Base-by-base conservation (phyloP, 495 filamentous ascomycete species). In the Aspergillus coremiiformis region DNA sequence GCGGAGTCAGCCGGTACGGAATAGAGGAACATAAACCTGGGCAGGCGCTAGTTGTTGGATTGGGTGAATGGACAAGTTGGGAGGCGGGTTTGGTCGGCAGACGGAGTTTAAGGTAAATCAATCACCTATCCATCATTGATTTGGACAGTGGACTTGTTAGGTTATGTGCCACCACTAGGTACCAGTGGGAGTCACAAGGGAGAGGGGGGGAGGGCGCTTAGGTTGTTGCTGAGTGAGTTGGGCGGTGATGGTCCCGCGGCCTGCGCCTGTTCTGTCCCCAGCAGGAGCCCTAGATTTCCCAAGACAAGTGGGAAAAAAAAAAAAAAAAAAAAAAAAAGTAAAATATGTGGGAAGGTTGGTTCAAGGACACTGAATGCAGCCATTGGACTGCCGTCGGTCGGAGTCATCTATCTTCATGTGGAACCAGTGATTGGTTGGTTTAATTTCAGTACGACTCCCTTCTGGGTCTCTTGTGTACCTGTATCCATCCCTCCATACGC, bases 361-460 rank as follows among this genome's bases (percentile, higher is more conserved):
- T 32, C 33, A 49, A 35, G 32, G 7, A 35, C 33, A 29, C 22
- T 43, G 30, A 46, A 52, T 26, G 20, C 54, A 45, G 43, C 29
- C 33, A 56, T 56, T 52, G 54, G 52, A 44, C 33, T 47, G 29
- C 44, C 30, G 35, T 32, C n/a, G 19, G 33, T 30, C 44, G 49
- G 44, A 52, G 49, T 45, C 54, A 32, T 42, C 54, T 42, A 52
- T 48, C 30, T 22, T n/a, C 44, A 26, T 35, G 24, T 39, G 20
- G 48, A 26, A 21, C 10, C 30, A 21, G 12, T 43, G 45, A 39
- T 56, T 44, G 43, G 54, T 23, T 20, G 1, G 20, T 44, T n/a
- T 23, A 35, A 3, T 42, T 23, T 47, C 37, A 44, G 44, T 48
- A 52, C 49, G 54, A 35, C 49, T 47, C 54, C 32, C 10, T 19